Evolutionary conservation across 345 rosid genomes (phyloP).

Genomic region (Punica granatum): DNA sequence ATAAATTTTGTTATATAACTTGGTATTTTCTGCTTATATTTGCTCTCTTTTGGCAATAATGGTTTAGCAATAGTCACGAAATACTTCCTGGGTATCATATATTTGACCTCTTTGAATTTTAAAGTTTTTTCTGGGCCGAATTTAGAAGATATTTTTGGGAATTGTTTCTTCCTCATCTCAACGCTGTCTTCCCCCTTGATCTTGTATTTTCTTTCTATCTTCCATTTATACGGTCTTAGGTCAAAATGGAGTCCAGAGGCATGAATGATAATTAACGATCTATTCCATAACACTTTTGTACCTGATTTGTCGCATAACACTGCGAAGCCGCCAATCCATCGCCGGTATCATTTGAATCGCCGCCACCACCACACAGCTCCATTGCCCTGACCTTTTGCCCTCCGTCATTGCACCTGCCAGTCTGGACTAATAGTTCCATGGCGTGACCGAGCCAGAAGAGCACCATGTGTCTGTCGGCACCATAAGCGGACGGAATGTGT

Average conservation of each 20-base stretch:
- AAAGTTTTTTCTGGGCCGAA: too few relatives aligned
- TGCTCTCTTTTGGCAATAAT: too few relatives aligned
- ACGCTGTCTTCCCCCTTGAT: too few relatives aligned
- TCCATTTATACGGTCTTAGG: too few relatives aligned
- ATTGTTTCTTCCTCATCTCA: too few relatives aligned
- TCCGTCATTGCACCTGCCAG: constrained; percentile 58
- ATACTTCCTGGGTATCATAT: too few relatives aligned
- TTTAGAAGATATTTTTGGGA: too few relatives aligned
- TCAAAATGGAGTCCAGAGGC: neutral
- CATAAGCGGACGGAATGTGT: constrained; percentile 45
- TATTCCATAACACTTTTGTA: neutral
- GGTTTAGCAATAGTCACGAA: too few relatives aligned
- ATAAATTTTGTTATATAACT: too few relatives aligned
- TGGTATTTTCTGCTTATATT: too few relatives aligned
- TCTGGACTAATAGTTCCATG: constrained; percentile 56
- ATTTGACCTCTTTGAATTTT: too few relatives aligned
- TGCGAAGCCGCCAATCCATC: constrained; percentile 39
- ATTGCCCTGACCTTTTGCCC: constrained; percentile 20
- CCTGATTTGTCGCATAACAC: constrained; percentile 71
- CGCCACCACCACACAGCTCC: constrained; percentile 30
- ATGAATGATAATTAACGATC: neutral
- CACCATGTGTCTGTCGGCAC: constrained; percentile 76
- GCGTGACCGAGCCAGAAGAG: constrained; percentile 58
- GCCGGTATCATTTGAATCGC: constrained; percentile 58
- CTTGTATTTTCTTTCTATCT: too few relatives aligned